Base-by-base conservation (phyloP, 805 yeast species). In the Nakazawaea siamensis region DNA sequence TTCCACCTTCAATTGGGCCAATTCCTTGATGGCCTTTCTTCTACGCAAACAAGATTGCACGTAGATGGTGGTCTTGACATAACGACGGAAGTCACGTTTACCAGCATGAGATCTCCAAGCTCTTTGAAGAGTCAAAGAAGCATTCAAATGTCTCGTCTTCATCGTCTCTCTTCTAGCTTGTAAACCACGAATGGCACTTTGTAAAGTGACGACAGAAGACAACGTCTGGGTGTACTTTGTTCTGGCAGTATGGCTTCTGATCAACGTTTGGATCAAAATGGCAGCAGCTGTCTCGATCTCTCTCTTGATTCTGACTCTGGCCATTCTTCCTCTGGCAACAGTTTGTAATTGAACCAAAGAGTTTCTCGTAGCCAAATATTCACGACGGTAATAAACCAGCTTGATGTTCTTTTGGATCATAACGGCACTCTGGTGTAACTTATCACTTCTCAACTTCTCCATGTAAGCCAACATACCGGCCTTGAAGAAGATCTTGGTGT, bases 381-480 rank as follows among this genome's bases (percentile, higher is more conserved):
- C 58, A 37, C 72, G 69, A 49, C 90, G 80, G 54, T 72, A 75
- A 45, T 70, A 64, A 18, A 68, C 59, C 51, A 74, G 80, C 50
- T 82, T 73, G 54, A 88, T 63, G 49, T 81, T 73, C 68, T 85
- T 86, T 62, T 92, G 97, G 46, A 90, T 80, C 59, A 81, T 60
- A 12, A 76, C 78, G 4, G 96, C 96, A 30, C 95, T 78, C 34
- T 64, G 70, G 50, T 72, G 72, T 46, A 87, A 71, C 49, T 87
- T 84, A 43, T 80, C 83, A 21, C 87, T 64, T 57, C 97, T 76
- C 51, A 81, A 60, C 47, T 85, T 85, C 60, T 90, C 98, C 48
- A 90, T 68, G 43, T 76, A 77, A 4, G 97, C 97, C 55, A 90
- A 67, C 81, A 90, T 83, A 54, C 98, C 98, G 20, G 97, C 96